Base-by-base conservation (phyloP, 257 asterid genomes). In the Gentiana dahurica region DNA sequence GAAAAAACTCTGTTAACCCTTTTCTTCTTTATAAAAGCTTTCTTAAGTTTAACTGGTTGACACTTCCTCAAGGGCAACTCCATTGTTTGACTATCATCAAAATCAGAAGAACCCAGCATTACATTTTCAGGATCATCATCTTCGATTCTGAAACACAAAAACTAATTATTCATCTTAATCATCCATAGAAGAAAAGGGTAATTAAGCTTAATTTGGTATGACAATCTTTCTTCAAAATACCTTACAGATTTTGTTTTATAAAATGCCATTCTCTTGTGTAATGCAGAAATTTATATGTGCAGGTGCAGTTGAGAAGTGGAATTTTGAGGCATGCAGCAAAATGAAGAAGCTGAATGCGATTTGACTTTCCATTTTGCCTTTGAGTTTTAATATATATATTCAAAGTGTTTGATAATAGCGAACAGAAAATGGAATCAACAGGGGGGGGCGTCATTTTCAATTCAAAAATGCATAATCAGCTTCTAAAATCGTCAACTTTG, bases 1-100 rank as follows among this genome's bases (percentile, higher is more conserved):
- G 86, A 84, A 69, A 81, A 84, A 6, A 84, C 89, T 71, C 86
- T 67, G 1, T 71, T 54, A 53, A 84, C 86, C 61, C 77, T 81
- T 68, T 71, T 84, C 66, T 75, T 71, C 53, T 41, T 65, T 0
- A 24, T 24, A 12, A 66, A 46, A 33, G 62, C 54, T 59, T 62
- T 65, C 53, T 53, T 53, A 5, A 51, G 51, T 49, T 56, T 34
- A 9, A 59, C 67, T 52, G 50, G 32, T 39, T 58, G 71, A 33
- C 48, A 10, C 36, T 36, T 62, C 50, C 69, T 59, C 2, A 5
- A 39, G 49, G 49, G 34, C 38, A 64, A 33, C 11, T 48, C 13
- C 37, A 12, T 50, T 34, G 48, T 49, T 63, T 58, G 56, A 32
- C 13, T 59, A 34, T 38, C 62, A 49, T 37, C 61, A 6, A 35